Base-by-base conservation (phyloP, 129 eudicot species). In the Tagetes patula region DNA sequence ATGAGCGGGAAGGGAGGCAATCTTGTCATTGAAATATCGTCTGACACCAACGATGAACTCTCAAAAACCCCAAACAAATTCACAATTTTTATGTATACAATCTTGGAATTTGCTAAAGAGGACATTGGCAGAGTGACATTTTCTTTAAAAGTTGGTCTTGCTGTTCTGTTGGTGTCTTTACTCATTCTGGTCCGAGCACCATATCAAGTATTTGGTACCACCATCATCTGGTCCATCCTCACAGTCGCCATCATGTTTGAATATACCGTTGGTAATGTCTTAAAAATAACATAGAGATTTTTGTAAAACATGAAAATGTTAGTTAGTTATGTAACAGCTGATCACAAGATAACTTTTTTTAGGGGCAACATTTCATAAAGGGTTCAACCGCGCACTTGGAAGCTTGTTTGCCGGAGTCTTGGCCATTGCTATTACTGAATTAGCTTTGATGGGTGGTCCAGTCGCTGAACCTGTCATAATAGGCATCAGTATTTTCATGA, bases 181-280 rank as follows among this genome's bases (percentile, higher is more conserved):
- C 91, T 90, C 76, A 80, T 87, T 77, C 81, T 90, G 36, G 69
- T 86, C 67, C 75, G 74, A 65, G 83, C 86, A 50, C 87, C 95
- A 42, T 90, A 87, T 79, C 78, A 74, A 69, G 74, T 83, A 36
- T 83, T 87, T 69, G 94, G 95, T 75, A 77, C 89, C 77, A 81
- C 72, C 77, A 83, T 87, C 66, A 87, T 87, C 71, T 90, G 95
- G 95, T 87, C 94, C 59, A 87, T 90, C 84, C 89, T 87, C 80
- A 90, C 96, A 46, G 91, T 87, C 68, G 95, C 87, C 83, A 73
- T 90, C 77, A 87, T 85, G 95, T 87, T 87, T 69, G 96, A 87
- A 76, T 87, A 84, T 65, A 90, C 95, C 42, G 89, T 85, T 55
- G 96, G 96, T 90, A 87, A 87, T 11, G 90, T 31, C 30, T 11